These are phyloP conservation scores for Echinosophora koreensis DNA, from an alignment of 306 rosid species.

Conservation along the genomic window DNA sequence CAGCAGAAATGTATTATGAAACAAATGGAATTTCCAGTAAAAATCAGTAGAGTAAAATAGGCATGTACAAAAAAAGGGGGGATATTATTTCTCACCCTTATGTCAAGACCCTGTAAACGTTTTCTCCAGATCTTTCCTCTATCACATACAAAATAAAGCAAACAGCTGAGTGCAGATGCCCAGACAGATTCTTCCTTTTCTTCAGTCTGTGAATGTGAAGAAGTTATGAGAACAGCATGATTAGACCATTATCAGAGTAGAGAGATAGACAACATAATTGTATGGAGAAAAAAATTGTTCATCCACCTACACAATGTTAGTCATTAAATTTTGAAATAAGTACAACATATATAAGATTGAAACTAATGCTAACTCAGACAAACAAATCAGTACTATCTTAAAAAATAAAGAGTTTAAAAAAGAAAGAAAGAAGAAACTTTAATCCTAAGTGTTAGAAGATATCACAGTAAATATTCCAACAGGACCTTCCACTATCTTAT, in stretches of 20 bases:
- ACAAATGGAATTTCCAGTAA: conserved; percentile 30
- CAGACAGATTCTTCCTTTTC: conserved; percentile 95
- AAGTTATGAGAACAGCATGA: conserved; percentile 24
- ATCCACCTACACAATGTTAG: conserved; percentile 7
- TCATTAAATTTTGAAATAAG: conserved; percentile 26
- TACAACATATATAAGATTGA: conserved; percentile 11
- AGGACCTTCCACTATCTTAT: not conserved
- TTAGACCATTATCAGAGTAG: conserved; percentile 22
- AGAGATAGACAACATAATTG: not conserved
- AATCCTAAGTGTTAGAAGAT: not conserved
- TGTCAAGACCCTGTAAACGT: conserved; percentile 87
- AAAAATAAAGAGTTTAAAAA: not conserved
- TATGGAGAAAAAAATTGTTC: conserved; percentile 1
- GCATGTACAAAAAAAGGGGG: not conserved
- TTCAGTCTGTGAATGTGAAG: conserved; percentile 66
- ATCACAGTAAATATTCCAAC: not conserved
- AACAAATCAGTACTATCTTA: not conserved
- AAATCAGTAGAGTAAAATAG: conserved; percentile 21
- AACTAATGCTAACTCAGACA: conserved; percentile 5
- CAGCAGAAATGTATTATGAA: conserved; percentile 35
- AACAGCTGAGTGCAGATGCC: conserved; percentile 99
- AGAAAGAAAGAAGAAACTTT: not conserved
- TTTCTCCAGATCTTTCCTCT: conserved; percentile 90
- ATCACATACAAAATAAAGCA: conserved; percentile 96
- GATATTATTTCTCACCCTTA: conserved; percentile 77